Evolutionary conservation across 2,329 filamentous ascomycete species (phyloP), one percentile per base, ranked within the genome.

Genomic region (Alternaria alternata): DNA sequence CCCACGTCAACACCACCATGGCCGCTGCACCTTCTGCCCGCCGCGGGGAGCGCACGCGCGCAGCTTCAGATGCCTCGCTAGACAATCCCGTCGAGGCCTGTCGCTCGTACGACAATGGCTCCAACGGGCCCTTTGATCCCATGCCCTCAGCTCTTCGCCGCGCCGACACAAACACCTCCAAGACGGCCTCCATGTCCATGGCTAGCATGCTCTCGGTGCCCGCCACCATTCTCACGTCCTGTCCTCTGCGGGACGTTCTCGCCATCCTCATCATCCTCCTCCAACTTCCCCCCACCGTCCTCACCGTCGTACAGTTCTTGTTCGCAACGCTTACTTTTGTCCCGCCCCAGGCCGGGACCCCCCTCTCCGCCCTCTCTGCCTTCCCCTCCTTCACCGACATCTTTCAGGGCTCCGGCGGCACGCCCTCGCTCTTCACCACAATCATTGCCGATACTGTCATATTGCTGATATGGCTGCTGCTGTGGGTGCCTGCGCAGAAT

Each of bases 241-340:
- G 94, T 73, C 94, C 94, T 54, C 88, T 97, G 75, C 91, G 93
- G 81, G 94, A 98, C 81, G 97, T 94, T 62, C 92, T 97, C 80
- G 93, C 94, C 76, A 97, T 98, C 74, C 88, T 98, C 78, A 97
- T 97, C 80, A 91, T 97, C 72, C 87, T 98, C 68, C 91, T 97
- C 80, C 94, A 96, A 77, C 88, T 97, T 9, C 94, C 94, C 30
- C 92, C 94, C 22, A 89, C 94, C 72, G 89, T 94, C 59, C 86
- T 97, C 72, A 94, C 93, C 65, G 85, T 93, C 78, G 92, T 97
- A 73, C 96, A 97, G 80, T 90, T 93, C 75, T 87, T 97, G 68
- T 98, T 97, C 81, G 93, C 94, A 68, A 90, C 93, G 66, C 86
- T 97, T 75, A 97, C 94, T 48, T 96, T 97, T 76, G 93, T 97